Evolutionary conservation across 192 early-diverging fungal genomes (phyloP).

Genomic region (Funneliformis mosseae): DNA sequence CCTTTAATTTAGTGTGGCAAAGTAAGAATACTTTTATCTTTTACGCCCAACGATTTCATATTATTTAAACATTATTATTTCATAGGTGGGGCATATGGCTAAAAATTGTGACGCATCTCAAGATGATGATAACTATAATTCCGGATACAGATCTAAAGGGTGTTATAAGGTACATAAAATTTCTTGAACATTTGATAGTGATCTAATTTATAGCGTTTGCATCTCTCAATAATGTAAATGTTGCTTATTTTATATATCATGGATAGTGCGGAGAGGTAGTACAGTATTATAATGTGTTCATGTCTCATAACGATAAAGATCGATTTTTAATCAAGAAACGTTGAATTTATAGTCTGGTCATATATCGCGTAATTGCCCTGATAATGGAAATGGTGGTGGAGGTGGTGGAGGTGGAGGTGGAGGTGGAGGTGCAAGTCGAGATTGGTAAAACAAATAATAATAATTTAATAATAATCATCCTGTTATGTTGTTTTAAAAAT

Average conservation of each 20-base stretch:
- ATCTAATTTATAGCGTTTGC: neutral
- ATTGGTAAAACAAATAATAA: neutral
- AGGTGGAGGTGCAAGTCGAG: neutral
- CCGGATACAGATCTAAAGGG: neutral
- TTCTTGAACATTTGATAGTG: neutral
- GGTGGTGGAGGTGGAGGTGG: neutral
- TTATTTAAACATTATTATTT: neutral
- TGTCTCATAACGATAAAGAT: neutral
- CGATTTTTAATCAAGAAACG: neutral
- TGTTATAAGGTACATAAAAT: slow-evolving; percentile 5
- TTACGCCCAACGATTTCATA: neutral
- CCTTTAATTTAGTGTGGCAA: neutral
- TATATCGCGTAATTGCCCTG: slow-evolving; percentile 7
- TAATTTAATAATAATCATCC: neutral
- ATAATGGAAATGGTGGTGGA: neutral
- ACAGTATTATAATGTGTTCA: neutral
- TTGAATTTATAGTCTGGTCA: neutral
- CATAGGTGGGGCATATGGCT: slow-evolving; percentile 2
- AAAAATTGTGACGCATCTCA: neutral
- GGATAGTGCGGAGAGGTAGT: slow-evolving; percentile 11
- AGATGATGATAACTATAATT: neutral
- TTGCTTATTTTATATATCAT: neutral
- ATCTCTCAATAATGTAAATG: no score
- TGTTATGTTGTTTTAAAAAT: neutral
- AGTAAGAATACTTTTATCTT: neutral